Evolutionary conservation across 129 eudicot genomes (phyloP), one percentile per base, ranked within the genome.

Genomic region (Tagetes erecta): DNA sequence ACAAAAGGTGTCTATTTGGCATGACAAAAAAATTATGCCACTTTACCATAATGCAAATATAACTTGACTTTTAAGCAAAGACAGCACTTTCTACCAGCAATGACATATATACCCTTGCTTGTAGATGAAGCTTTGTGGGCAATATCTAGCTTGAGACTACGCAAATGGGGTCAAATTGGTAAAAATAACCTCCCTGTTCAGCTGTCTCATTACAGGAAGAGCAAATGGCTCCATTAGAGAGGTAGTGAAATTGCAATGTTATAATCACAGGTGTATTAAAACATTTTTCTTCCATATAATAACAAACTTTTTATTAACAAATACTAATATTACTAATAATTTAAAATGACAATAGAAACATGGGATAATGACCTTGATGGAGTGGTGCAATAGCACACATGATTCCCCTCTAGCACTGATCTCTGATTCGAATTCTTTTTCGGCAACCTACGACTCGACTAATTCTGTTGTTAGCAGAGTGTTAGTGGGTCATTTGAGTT

Each of bases 61-160:
- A 41, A 57, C 92, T 91, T 88, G 87, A 70, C 84, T 86, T 91
- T 79, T 31, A 91, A 86, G 92, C 80, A 80, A 91, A 86, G 90
- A 34, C 30, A 58, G 11, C 44, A 70, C 81, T 77, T 69, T 77
- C 50, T 70, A 77, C 64, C 58, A 67, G 65, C 57, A 49, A 64
- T 66, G 83, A 78, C 68, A 27, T 4, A 66, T 73, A 34, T 80
- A 52, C 30, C 76, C 78, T 65, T 82, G 72, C 52, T 80, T 73
- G 51, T 68, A 45, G 55, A 50, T 67, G 34, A 50, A 66, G 65
- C 45, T 13, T 49, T 38, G 37, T 64, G 35, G 72, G 2, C 40
- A 59, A 14, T 11, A 38, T 45, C 10, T 44, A 79, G 76, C 67
- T 53, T 70, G 44, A 66, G 33, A 20, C 11, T 62, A 33, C 10